Evolutionary conservation across 192 early-diverging fungal species (phyloP), one percentile per base, ranked within the genome.

Genomic region (Rhizophagus clarus): DNA sequence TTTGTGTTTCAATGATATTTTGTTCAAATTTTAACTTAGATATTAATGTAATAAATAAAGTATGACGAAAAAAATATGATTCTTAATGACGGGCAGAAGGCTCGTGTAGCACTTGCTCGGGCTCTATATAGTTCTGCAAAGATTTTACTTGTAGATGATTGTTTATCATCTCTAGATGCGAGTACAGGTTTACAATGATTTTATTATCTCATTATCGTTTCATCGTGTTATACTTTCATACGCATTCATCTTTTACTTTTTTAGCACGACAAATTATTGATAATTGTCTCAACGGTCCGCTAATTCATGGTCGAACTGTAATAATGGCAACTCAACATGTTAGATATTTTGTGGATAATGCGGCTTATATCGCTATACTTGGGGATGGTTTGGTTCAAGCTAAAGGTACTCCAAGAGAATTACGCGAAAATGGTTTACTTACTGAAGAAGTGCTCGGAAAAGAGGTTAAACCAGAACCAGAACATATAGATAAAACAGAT

Each of bases 71-170:
- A 95, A 80, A 95, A 96, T 24, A 87, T 95, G 15, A 93, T 92
- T 0, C 86, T 97, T n/a, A 93, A 92, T 26, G 96, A 96, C 34
- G 95, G 94, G 12, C 96, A 98, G 85, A 97, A 96, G 85, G 93
- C 93, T 75, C 86, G 96, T 37, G 90, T 99, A 42, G 85, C 95
- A 0, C 87, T 98, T 28, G 97, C 95, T 1, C 88, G 97, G 20
- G 96, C 96, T 14, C 89, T 97, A 15, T 98, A 97, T 81, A 89
- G 87, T 47, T 74, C 85, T n/a, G 89, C 92, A 1, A 85, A 87
- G 7, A 87, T 88, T 47, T 80, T 97, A 32, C 73, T 97, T 3
- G 88, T 96, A 76, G 97, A 98, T 84, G 96, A 97, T 83, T 93
- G 91, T 61, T 88, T 98, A 31, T 94, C 93, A 1, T 97, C 97